phyloP scores from a whole-genome alignment of 192 early-diverging fungal genomes.

The Umbelopsis ramanniana region DNA sequence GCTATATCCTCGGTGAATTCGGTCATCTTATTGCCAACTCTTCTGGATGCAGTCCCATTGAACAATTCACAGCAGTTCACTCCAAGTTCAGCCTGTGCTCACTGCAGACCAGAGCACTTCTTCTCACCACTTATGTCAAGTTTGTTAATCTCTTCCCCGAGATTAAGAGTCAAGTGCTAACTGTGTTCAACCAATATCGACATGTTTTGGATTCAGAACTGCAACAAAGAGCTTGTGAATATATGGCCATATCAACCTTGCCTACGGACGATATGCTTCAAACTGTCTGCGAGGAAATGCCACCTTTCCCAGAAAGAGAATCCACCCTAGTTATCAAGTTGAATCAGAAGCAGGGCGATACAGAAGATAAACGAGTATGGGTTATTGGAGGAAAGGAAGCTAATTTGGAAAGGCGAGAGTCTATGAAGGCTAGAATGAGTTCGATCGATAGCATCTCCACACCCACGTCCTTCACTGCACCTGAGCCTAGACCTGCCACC shows the following conservation, averaged over 20 bases:
- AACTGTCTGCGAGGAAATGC: constrained; percentile 98
- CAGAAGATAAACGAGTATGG: constrained; percentile 97
- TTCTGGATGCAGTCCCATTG: constrained; percentile 83
- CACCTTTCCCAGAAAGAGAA: constrained; percentile 93
- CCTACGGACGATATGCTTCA: constrained; percentile 89
- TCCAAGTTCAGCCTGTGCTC: constrained; percentile 86
- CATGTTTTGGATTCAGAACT: constrained; percentile 93
- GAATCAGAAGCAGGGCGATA: constrained; percentile 85
- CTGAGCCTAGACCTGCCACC: not conserved
- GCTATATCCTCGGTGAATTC: constrained; percentile 97
- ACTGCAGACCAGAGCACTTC: constrained; percentile 76
- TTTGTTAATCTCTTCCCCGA: constrained; percentile 98
- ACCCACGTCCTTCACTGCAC: constrained; percentile 7
- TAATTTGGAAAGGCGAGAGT: constrained; percentile 63
- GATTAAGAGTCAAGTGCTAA: constrained; percentile 86
- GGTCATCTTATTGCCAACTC: constrained; percentile 94
- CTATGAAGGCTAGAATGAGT: constrained; percentile 38
- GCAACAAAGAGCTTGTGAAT: constrained; percentile 97
- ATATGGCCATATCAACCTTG: constrained; percentile 83
- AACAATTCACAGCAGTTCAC: constrained; percentile 95
- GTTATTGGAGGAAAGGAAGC: constrained; percentile 87
- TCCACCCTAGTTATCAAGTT: constrained; percentile 84
- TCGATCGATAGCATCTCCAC: constrained; percentile 13
- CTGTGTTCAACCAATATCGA: constrained; percentile 86
- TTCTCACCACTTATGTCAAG: constrained; percentile 94